A percentile compares a stretch with the other conserved stretches of the same genome.
Conservation (phyloP, 2,329 filamentous ascomycete genomes). For the Fusarium neocosmosporiellum region DNA sequence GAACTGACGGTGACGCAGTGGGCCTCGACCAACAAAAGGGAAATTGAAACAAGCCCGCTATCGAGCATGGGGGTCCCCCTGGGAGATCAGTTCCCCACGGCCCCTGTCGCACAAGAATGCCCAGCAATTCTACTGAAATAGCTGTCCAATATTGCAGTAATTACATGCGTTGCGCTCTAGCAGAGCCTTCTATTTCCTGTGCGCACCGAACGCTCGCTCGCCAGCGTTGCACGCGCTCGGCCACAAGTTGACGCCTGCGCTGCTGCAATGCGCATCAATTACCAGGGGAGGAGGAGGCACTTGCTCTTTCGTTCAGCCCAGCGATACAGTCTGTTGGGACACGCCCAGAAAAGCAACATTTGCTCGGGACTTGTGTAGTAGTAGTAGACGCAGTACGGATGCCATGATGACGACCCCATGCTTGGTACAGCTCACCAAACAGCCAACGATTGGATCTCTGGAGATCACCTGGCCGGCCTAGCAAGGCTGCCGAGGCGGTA, state of each 20-base stretch:
- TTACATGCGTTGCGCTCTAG: constrained; percentile 5
- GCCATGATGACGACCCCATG: constrained; percentile 30
- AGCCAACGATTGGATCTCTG: constrained; percentile 24
- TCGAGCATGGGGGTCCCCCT: constrained; percentile 20
- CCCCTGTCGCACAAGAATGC: constrained; percentile 35
- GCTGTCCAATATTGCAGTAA: constrained; percentile 33
- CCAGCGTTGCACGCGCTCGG: constrained; percentile 23
- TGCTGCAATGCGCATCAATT: constrained; percentile 27
- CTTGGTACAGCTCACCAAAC: constrained; percentile 21
- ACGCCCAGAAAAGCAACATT: constrained; percentile 13
- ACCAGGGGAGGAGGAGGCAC: not conserved
- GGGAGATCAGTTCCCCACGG: constrained; percentile 14
- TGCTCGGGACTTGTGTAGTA: constrained; percentile 15
- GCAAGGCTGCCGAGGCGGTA: constrained; percentile 19
- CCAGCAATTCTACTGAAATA: constrained; percentile 33
- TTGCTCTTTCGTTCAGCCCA: not conserved
- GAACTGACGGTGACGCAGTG: constrained; percentile 32
- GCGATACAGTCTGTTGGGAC: not conserved
- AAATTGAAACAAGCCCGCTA: constrained; percentile 41
- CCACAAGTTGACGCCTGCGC: constrained; percentile 28
- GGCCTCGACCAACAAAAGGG: constrained; percentile 34
- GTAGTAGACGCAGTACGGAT: constrained; percentile 1
- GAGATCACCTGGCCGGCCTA: constrained; percentile 23
- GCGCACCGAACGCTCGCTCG: constrained; percentile 23
- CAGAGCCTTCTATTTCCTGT: constrained; percentile 5